phyloP scores from a whole-genome alignment of 2,329 filamentous ascomycete species.

The Bipolaris cookei region DNA sequence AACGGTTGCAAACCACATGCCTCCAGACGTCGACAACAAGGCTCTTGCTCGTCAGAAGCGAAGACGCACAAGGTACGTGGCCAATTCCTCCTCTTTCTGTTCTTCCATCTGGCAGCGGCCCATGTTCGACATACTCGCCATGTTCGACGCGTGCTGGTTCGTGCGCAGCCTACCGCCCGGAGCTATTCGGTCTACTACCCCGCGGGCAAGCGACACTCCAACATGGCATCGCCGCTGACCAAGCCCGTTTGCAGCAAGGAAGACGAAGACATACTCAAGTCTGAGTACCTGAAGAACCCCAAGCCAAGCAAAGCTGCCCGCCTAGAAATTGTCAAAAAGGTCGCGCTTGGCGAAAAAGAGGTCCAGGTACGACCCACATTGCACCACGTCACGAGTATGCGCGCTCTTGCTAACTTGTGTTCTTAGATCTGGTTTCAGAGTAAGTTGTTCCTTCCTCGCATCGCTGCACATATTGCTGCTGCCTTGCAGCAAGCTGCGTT shows the following conservation, averaged over 20 bases:
- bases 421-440: slow-evolving; percentile 90
- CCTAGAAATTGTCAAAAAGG: slow-evolving; percentile 80
- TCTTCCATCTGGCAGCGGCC: slow-evolving; percentile 22
- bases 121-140: slow-evolving; percentile 23
- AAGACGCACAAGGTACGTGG: slow-evolving; percentile 64
- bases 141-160: slow-evolving; percentile 43
- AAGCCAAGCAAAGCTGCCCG: slow-evolving; percentile 92
- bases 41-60: slow-evolving; percentile 66
- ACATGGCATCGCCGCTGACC: slow-evolving; percentile 37
- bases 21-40: slow-evolving; percentile 65
- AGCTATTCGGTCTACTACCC: slow-evolving; percentile 25
- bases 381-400: slow-evolving; percentile 36
- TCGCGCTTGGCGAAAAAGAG: slow-evolving; percentile 92
- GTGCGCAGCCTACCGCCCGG: slow-evolving; percentile 30
- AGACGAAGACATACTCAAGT: slow-evolving; percentile 87
- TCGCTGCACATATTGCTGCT: not conserved
- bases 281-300: slow-evolving; percentile 81
- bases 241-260: slow-evolving; percentile 56
- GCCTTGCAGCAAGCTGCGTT: not conserved
- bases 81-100: slow-evolving; percentile 12
- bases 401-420: slow-evolving; percentile 39
- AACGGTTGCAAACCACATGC: slow-evolving; percentile 62
- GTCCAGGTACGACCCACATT: slow-evolving; percentile 74
- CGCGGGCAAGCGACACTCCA: slow-evolving; percentile 28
- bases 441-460: slow-evolving; percentile 9